Percentiles rank a stretch among this genome's conserved stretches.
These are phyloP conservation scores for Pichia membranifaciens DNA, from an alignment of 805 yeast genomes.

Conservation along the genomic window DNA sequence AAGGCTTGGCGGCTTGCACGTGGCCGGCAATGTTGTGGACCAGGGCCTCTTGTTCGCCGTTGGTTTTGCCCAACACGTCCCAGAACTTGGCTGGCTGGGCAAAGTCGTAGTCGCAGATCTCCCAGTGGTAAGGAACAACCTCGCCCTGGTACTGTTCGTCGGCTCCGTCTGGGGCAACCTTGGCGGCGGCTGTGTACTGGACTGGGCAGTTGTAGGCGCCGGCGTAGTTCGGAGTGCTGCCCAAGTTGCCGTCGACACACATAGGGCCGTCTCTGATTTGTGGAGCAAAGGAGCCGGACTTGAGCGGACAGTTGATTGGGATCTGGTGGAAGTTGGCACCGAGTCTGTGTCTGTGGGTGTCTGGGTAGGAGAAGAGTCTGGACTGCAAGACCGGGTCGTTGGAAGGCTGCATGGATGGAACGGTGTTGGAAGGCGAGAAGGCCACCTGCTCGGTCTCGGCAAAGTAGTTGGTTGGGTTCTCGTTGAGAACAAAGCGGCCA, in stretches of 20 bases:
- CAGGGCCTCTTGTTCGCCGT: slow-evolving; percentile 78
- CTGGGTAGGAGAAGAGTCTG: slow-evolving; percentile 76
- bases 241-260: slow-evolving; percentile 66
- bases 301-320: slow-evolving; percentile 84
- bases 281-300: slow-evolving; percentile 53
- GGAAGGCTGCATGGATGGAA: slow-evolving; percentile 76
- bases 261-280: slow-evolving; percentile 79
- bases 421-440: slow-evolving; percentile 79
- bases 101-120: slow-evolving; percentile 61
- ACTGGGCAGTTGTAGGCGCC: slow-evolving; percentile 47
- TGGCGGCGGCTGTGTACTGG: slow-evolving; percentile 37
- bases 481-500: slow-evolving; percentile 73
- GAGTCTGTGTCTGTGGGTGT: slow-evolving; percentile 79
- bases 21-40: slow-evolving; percentile 82
- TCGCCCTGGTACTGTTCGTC: slow-evolving; percentile 32
- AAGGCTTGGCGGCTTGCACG: slow-evolving; percentile 59
- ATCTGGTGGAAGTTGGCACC: slow-evolving; percentile 74
- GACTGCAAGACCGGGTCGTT: slow-evolving; percentile 83
- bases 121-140: slow-evolving; percentile 78
- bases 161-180: slow-evolving; percentile 24
- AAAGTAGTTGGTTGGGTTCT: slow-evolving; percentile 80
- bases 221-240: slow-evolving; percentile 70
- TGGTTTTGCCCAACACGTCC: slow-evolving; percentile 68
- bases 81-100: slow-evolving; percentile 74
- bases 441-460: slow-evolving; percentile 87